Evolutionary conservation across 805 yeast species (phyloP), one percentile per base, ranked within the genome.

Genomic region (Candida jianshihensis): DNA sequence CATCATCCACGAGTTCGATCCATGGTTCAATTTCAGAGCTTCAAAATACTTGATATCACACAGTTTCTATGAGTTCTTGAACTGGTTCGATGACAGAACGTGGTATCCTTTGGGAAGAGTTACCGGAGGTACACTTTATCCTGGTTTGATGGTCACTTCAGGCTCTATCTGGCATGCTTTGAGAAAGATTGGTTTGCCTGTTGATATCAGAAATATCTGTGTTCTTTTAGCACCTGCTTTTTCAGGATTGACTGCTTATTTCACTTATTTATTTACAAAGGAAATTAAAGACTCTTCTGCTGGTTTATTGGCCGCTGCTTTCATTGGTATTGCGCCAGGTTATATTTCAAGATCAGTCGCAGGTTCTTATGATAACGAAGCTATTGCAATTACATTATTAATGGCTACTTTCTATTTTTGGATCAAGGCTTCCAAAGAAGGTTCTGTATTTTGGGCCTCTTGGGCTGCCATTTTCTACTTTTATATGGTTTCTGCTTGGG

Each of bases 71-170:
- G 89, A 88, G 47, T 94, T 92, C 55, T 71, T 94, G 54, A 92
- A 92, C 60, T 92, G 98, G 98, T 92, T 92, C 54, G 98, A 92
- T 59, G 97, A 90, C 59, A 77, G 96, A 57, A 90, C 98, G 15
- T 92, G 99, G 99, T 92, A 92, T 60, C 99, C 99, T 15, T 70
- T 92, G 48, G 99, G 99, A 16, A 76, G 99, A 65, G 98, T 92
- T 54, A 92, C 98, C 11, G 99, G 99, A 49, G 98, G 99, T 40
- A 94, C 98, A 2, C 63, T 92, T 43, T 92, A 94, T 56, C 99
- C 99, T 4, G 99, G 99, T 7, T 68, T 94, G 47, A 92, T 92
- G 99, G 96, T 94, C 19, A 87, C 98, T 4, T 79, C 94, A n/a
- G 94, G 95, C 17, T 71, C 85, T 17, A 80, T 94, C 39, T 89